Base-by-base conservation (phyloP, 768 basidiomycete species). In the Leccinum fibrillosum region DNA sequence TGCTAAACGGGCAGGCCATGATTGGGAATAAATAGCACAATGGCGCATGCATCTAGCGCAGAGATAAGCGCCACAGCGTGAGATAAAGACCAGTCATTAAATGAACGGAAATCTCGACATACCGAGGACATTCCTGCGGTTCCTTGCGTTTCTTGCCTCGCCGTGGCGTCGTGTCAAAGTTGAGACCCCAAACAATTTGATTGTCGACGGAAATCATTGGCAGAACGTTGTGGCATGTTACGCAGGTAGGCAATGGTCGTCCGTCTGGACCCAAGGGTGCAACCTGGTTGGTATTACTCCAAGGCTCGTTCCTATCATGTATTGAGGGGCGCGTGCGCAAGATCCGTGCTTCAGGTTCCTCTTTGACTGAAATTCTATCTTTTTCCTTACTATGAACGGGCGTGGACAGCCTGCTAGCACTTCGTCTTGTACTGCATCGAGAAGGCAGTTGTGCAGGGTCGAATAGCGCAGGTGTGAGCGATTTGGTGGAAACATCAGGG, bases 121-220 rank as follows among this genome's bases (percentile, higher is more conserved):
- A 92, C 90, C 90, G 79, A 56, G 89, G 88, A 71, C 90, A 92
- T 28, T 89, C 86, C 60, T 83, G 82, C 59, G 82, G 81, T 59
- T 77, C 77, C 70, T 85, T 86, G 66, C 82, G 85, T 70, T 81
- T 86, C 70, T 76, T 82, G 51, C 77, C 77, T 65, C 72, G 68
- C 62, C 69, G 72, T 5, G 72, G 73, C 32, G 81, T 75, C 55
- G 69, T 76, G 64, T 85, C 83, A 21, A 80, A 59, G 44, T 76
- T 78, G 44, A 86, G 75, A 21, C 89, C 90, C 87, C 88, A 90
- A 35, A 90, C 86, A 23, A 90, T 82, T 69, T 86, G 78, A 44
- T 81, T 82, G 71, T 90, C 87, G 26, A 90, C 85, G 52, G 86
- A 82, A 63, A 91, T 91, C 58, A 92, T 80, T 3, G 89, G 89